Evolutionary conservation across 768 basidiomycete genomes (phyloP).

Genomic region (Trichaptum fuscoviolaceum): DNA sequence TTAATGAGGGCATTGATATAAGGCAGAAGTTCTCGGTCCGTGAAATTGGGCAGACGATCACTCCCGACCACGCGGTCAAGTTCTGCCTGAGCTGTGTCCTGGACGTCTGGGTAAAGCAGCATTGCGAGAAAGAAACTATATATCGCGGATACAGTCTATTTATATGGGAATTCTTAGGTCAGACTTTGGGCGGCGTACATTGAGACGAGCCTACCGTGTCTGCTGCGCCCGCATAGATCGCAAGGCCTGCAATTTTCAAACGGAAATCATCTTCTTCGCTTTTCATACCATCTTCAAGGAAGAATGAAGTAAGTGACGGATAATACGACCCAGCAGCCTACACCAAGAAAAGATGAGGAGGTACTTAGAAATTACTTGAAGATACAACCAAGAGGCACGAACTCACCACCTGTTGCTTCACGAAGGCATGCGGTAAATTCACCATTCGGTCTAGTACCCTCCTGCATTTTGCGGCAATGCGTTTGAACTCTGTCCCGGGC

Average conservation of each 20-base stretch:
- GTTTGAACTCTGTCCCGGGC: constrained; percentile 15
- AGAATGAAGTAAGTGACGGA: neutral
- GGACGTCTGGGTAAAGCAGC: constrained; percentile 15
- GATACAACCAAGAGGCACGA: neutral
- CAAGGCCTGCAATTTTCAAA: neutral
- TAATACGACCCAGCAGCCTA: neutral
- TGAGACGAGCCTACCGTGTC: constrained; percentile 11
- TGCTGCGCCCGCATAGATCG: neutral
- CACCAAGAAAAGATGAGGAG: too few relatives aligned
- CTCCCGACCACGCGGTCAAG: neutral
- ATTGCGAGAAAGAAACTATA: neutral
- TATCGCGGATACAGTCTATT: neutral
- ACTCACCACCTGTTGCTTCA: constrained; percentile 9
- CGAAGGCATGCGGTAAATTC: neutral
- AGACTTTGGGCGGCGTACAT: constrained; percentile 12
- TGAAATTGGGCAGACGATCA: neutral
- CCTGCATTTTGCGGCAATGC: constrained; percentile 2
- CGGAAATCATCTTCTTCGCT: neutral
- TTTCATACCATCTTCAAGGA: neutral
- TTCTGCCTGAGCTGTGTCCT: neutral
- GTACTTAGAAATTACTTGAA: neutral
- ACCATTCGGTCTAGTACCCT: neutral
- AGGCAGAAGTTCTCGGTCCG: neutral
- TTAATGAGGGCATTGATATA: constrained; percentile 6
- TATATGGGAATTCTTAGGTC: constrained; percentile 9